Base-by-base conservation (phyloP, 352 stramenopile genomes). In the Elongisporangium senticosum region DNA sequence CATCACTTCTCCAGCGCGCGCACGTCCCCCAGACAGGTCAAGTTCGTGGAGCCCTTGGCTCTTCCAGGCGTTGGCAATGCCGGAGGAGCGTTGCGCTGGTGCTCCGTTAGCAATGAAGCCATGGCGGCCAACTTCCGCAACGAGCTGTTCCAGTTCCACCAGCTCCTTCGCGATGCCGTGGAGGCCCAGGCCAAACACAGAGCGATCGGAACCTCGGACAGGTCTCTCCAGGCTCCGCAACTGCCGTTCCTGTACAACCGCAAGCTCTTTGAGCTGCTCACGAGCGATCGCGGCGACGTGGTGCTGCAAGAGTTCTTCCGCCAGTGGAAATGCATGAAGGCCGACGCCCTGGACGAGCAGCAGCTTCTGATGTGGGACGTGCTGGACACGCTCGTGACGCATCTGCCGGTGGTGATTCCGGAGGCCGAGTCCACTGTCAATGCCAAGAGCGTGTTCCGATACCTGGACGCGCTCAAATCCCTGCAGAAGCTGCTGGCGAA, bases 111-210 rank as follows among this genome's bases (percentile, higher is more conserved):
- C 33, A 10, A 43, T 1, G 10, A 43, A 62, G 59, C 71, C 22
- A 58, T 55, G 22, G 76, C 72, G 40, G 39, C 55, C 26, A 65
- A 64, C 49, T 84, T 86, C 43, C 75, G 68, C 6, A 72, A 88
- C 51, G 77, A 89, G 43, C 69, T 91, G 2, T 83, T 91, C 55
- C 72, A 77, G 37, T 86, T 91, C 55, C 79, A 89, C 51, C 82
- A 91, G 61, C 54, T 86, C 10, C 59, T 91, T 11, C 67, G 69
- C 0, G 79, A 91, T 51, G 64, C 66, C 2, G 65, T 77, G 1
- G 56, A 68, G 3, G 51, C 52, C 21, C 57, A 69, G 3, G 21
- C 63, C 4, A 47, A 65, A 14, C 24, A 63, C 43, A 6, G 33
- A 43, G 33, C 33, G 33, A 43, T 10, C 7, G 1, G 4, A 17